Evolutionary conservation across 495 filamentous ascomycete genomes (phyloP), one percentile per base, ranked within the genome.

Genomic region (Neurospora cerealis): DNA sequence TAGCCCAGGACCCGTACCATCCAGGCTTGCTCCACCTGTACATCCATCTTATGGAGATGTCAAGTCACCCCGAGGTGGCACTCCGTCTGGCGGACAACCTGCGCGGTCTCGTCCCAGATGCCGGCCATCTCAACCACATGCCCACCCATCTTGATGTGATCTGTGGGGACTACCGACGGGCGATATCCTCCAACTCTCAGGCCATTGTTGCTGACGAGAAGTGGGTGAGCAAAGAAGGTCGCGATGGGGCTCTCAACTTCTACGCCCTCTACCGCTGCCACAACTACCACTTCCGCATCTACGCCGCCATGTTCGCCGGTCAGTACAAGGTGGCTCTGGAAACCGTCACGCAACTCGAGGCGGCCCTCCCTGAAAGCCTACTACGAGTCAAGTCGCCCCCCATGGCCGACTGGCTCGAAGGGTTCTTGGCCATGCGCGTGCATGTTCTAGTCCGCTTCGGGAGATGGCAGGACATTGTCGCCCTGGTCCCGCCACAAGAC

Each of bases 1-100:
- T 93, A 48, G 71, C 80, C 3, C 77, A 77, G 7, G 77, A 84
- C 8, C 83, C 81, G 5, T 82, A 82, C n/a, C 89, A 92, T 73
- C 89, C 91, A 0, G 91, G 90, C 3, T 79, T 93, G 4, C 77
- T 93, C 32, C 91, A 93, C 77, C 79, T 91, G 3, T 92, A 92
- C 74, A 92, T 92, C 71, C 91, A 93, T 76, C 83, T 92, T 17
- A 91, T 91, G 88, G 91, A 93, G 77, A 92, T 92, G 90, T 92
- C 90, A 4, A 74, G 79, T 0, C 84, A 84, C 2, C 91, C 91
- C 0, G 91, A 92, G 72, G 78, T 75, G 6, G 91, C 88, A 0
- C 79, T 92, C 3, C 79, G 80, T 2, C 83, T 83, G 7, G 89
- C 90, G 0, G 87, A 91, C 72, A 82, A 84, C 54, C 85, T 93